Conservation (phyloP, 2,329 filamentous ascomycete species). For the Colletotrichum trifolii region DNA sequence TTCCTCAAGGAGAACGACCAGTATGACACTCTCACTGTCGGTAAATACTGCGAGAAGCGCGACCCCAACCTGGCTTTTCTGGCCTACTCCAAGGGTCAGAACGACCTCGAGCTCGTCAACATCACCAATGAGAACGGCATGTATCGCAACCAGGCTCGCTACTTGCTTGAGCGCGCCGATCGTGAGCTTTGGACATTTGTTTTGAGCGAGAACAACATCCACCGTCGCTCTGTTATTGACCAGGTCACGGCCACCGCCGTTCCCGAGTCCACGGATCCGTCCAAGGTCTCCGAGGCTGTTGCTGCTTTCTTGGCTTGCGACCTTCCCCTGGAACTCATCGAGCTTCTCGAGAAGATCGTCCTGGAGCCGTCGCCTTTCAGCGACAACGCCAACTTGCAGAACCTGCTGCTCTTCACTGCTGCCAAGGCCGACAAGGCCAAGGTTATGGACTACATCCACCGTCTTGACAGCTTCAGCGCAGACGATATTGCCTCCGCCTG, state of each 20-base stretch:
- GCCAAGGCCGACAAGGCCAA: constrained; percentile 96
- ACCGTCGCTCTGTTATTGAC: constrained; percentile 92
- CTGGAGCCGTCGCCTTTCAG: constrained; percentile 99
- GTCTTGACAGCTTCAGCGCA: constrained; percentile 87
- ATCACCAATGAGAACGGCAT: constrained; percentile 99
- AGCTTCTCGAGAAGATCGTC: constrained; percentile 98
- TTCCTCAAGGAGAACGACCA: constrained; percentile 98
- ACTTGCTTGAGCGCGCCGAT: constrained; percentile 91
- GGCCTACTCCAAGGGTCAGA: constrained; percentile 95
- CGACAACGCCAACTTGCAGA: constrained; percentile 96
- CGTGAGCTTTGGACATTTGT: constrained; percentile 94
- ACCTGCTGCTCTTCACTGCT: constrained; percentile 94
- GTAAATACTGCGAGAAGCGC: constrained; percentile 99
- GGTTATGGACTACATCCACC: constrained; percentile 96
- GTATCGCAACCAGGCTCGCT: constrained; percentile 97
- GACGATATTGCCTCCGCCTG: constrained; percentile 94
- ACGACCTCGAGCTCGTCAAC: constrained; percentile 95
- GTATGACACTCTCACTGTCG: constrained; percentile 91
- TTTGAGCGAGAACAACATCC: constrained; percentile 93
- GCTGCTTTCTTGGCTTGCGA: constrained; percentile 92
- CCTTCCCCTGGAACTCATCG: constrained; percentile 92
- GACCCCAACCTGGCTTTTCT: constrained; percentile 97
- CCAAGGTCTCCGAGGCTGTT: constrained; percentile 94
- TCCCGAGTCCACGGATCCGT: constrained; percentile 89
- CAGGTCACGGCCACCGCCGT: constrained; percentile 97